Base-by-base conservation (phyloP, 1,284 basidiomycete genomes). In the Trichosporon faecale region DNA sequence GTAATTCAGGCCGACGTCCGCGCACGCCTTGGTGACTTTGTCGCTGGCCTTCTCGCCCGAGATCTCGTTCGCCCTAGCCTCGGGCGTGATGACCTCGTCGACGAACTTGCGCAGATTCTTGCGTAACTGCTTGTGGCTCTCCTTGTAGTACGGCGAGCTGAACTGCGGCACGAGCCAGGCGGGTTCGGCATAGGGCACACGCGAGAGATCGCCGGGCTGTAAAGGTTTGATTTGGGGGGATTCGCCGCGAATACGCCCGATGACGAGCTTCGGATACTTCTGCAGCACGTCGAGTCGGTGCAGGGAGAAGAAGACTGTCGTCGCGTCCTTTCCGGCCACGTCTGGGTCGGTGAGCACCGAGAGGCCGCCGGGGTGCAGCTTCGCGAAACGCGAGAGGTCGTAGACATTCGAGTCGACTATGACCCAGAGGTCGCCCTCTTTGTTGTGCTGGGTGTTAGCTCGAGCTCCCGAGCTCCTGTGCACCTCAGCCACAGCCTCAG, bases 331-430 rank as follows among this genome's bases (percentile, higher is more conserved):
- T 4, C 91, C 92, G 70, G 90, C 91, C 8, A 61, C 57, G 27
- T 61, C 57, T 3, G 57, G 29, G 16, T 61, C 57, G 27, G 57
- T 61, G 27, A 61, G 27, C n/a, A 93, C 92, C 3, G 88, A 86
- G 0, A 87, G 78, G 9, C 94, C 94, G 61, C 94, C 93, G 0
- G 94, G 94, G 79, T 95, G 94, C 74, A 94, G 85, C 66, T 85
- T 86, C 66, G 86, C 88, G 81, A 95, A 96, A 75, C 89, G 89
- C 67, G 89, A 88, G 27, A 94, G 84, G 80, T 93, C 90, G 82
- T 91, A 94, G 16, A 95, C 91, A 76, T 89, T 90, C n/a, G 89
- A 87, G 80, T 95, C 92, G 74, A 95, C 86, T 70, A 93, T 87
- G 74, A 94, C 84, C 92, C 93, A 94, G 72, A 93, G 80, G 80